Conservation (phyloP, 2,329 filamentous ascomycete species). For the Ophiostoma australiae region DNA sequence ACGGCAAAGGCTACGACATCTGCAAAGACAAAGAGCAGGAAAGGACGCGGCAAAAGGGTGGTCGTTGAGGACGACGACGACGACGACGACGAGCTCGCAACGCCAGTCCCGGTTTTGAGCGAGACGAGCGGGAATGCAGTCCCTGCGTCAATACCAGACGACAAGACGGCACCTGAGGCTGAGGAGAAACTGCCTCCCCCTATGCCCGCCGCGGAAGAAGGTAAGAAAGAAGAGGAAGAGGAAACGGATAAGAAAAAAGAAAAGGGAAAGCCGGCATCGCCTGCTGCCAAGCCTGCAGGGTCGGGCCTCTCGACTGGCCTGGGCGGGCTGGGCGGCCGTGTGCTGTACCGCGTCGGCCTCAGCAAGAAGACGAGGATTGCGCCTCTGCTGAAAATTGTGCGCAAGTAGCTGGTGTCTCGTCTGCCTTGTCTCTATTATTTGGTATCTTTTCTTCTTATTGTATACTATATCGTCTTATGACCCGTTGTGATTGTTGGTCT, state of each 20-base stretch:
- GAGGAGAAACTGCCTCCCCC: constrained; percentile 14
- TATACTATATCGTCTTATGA: neutral
- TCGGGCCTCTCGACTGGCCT: neutral
- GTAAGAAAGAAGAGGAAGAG: no score
- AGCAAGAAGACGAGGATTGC: constrained; percentile 49
- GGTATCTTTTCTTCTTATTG: neutral
- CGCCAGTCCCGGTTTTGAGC: neutral
- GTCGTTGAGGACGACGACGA: constrained; percentile 21
- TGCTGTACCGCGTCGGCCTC: constrained; percentile 47
- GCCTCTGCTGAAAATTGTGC: constrained; percentile 47
- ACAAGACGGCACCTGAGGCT: neutral
- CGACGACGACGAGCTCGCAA: constrained; percentile 7
- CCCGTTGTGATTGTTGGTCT: neutral
- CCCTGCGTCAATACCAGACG: neutral
- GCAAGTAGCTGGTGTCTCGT: constrained; percentile 33
- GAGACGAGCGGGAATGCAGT: constrained; percentile 19
- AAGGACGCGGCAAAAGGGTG: constrained; percentile 2
- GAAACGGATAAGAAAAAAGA: neutral
- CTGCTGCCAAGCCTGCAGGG: neutral
- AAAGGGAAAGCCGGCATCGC: neutral
- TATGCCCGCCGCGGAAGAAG: neutral
- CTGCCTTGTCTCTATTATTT: neutral
- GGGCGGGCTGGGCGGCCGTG: constrained; percentile 33
- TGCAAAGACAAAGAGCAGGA: constrained; percentile 2
- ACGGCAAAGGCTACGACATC: neutral